Evolutionary conservation across 805 yeast species (phyloP), one percentile per base, ranked within the genome.

Genomic region (Candida sanyiensis): DNA sequence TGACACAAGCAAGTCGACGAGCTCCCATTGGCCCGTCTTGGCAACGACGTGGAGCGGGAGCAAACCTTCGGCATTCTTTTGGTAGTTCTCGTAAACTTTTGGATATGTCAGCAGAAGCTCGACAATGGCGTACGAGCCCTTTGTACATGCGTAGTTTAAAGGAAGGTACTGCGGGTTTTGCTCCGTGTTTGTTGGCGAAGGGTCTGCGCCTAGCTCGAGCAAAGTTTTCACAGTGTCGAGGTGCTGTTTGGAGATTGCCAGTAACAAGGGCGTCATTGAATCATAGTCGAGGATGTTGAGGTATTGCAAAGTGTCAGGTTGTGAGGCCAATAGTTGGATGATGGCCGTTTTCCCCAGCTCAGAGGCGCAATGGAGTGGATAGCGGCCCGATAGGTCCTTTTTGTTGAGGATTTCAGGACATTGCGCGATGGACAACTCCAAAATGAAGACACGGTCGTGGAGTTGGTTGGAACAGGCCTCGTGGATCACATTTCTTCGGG

Each of bases 1-100:
- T n/a, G 72, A 63, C 2, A 84, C 70, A 24, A 93, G 63, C 33
- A 88, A 59, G 22, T 80, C 74, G 10, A 93, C 77, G 23, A 90
- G 66, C 41, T 76, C 65, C 46, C 69, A 67, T 55, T 81, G 87
- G 1, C 97, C 97, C 6, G 83, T 77, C 36, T 93, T 74, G 0
- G 97, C 89, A 20, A 81, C 87, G 25, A 90, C 82, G 58, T 93
- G 98, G 32, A 90, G 63, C 0, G 97, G 95, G 31, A 78, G 74
- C 33, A 88, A 69, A 1, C 98, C 95, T 62, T 90, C 96, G 0
- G 95, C 94, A 56, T 90, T 75, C 58, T 82, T 63, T 30, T 55
- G 58, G 62, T 76, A 47, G 58, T 62, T 52, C 48, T 66, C 36
- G 24, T 36, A 45, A 43, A 68, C 59, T 43, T 49, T 38, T 19